Evolutionary conservation across 768 basidiomycete genomes (phyloP).

Genomic region (Podaxis rugospora): DNA sequence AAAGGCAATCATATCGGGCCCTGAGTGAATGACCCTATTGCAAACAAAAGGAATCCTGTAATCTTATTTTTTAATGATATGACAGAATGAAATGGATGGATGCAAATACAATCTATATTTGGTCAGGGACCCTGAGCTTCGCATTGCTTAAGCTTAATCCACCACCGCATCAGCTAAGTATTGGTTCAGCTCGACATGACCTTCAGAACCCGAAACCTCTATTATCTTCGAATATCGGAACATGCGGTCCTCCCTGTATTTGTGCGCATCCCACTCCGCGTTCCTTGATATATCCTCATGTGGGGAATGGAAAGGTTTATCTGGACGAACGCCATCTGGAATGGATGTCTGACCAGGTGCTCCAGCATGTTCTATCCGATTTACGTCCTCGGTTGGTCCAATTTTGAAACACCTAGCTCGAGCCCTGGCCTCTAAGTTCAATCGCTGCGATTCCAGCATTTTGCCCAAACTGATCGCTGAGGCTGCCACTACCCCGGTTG

Average conservation of each 20-base stretch:
- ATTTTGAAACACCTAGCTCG: slow-evolving; percentile 1
- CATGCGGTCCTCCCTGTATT: slow-evolving; percentile 75
- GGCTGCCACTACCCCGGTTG: slow-evolving; percentile 37
- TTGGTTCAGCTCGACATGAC: slow-evolving; percentile 32
- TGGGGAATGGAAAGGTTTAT: slow-evolving; percentile 50
- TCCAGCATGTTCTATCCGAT: slow-evolving; percentile 80
- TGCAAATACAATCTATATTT: not conserved
- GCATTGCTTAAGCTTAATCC: not conserved
- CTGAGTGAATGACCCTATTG: slow-evolving; percentile 29
- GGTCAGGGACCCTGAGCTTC: not conserved
- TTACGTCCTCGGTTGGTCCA: slow-evolving; percentile 59
- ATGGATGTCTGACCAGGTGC: slow-evolving; percentile 85
- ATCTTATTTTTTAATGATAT: not conserved
- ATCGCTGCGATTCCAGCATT: slow-evolving; percentile 38
- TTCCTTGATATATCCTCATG: slow-evolving; percentile 7
- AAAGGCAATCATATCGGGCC: slow-evolving; percentile 86
- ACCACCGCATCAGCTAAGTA: not conserved
- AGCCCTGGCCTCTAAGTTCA: not conserved
- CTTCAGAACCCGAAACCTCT: slow-evolving; percentile 71
- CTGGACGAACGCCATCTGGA: slow-evolving; percentile 83
- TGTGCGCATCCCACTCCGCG: slow-evolving; percentile 32
- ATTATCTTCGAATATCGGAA: slow-evolving; percentile 78
- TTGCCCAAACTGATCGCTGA: slow-evolving; percentile 64
- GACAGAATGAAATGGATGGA: not conserved
- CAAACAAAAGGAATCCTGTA: not conserved